Percentiles rank a stretch among this genome's conserved stretches.
These are phyloP conservation scores for Beauveria bassiana DNA, from an alignment of 2,329 filamentous ascomycete species.

Conservation along the genomic window DNA sequence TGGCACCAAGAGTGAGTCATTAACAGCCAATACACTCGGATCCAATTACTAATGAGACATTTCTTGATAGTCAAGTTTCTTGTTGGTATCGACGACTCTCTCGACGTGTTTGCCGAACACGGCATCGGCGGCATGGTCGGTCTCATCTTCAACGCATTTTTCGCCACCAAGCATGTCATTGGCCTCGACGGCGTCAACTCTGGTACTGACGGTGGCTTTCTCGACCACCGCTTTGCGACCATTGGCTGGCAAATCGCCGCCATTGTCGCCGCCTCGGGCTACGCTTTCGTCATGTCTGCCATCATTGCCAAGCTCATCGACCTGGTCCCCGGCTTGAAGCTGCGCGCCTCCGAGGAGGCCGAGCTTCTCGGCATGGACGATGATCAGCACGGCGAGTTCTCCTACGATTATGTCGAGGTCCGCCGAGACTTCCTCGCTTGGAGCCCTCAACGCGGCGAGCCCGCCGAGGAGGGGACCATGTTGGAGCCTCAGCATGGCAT, in stretches of 20 bases:
- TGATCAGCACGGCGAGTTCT: conserved; percentile 83
- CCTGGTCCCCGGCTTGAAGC: conserved; percentile 66
- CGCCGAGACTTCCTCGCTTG: conserved; percentile 82
- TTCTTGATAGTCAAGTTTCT: conserved; percentile 45
- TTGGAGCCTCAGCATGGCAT: conserved; percentile 65
- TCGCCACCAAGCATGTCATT: conserved; percentile 62
- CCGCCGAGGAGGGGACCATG: conserved; percentile 47
- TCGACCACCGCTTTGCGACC: conserved; percentile 66
- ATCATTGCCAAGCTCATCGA: conserved; percentile 69
- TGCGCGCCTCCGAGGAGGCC: conserved; percentile 72
- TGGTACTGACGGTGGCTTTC: conserved; percentile 58
- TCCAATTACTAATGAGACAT: conserved; percentile 12
- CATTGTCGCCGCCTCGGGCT: conserved; percentile 57
- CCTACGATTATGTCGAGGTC: conserved; percentile 85
- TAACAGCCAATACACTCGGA: background rate
- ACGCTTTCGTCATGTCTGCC: conserved; percentile 67
- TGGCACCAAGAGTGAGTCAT: conserved; percentile 46
- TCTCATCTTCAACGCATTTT: conserved; percentile 65
- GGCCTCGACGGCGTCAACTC: conserved; percentile 72
- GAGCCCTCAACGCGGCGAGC: conserved; percentile 67
- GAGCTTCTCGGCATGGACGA: conserved; percentile 85
- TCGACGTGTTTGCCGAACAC: conserved; percentile 67
- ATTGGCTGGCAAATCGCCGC: conserved; percentile 77
- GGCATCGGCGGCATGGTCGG: conserved; percentile 61
- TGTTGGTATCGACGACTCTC: conserved; percentile 59